phyloP scores from a whole-genome alignment of 169 alveolate species.

The Besnoitia besnoiti region DNA sequence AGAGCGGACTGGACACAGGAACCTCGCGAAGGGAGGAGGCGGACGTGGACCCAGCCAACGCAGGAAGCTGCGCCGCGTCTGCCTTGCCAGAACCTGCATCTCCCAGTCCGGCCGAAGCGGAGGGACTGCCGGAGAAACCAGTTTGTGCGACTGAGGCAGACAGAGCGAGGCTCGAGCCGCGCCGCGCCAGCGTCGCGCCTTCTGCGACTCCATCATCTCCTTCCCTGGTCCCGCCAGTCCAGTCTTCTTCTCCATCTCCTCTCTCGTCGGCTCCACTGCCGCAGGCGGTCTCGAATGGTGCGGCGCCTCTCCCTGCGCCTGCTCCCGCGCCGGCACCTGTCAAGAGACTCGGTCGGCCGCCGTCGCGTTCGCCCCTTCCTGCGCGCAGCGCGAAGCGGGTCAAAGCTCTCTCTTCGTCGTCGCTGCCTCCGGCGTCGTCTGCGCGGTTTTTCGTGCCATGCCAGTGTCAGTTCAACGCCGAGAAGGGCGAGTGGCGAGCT shows the following conservation, averaged over 20 bases:
- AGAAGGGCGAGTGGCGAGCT: constrained; percentile 56
- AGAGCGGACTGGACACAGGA: too few relatives aligned
- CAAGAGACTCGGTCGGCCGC: neutral
- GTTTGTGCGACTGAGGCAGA: too few relatives aligned
- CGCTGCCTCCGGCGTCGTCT: neutral
- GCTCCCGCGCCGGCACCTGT: neutral
- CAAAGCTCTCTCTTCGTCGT: neutral
- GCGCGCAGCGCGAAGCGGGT: neutral
- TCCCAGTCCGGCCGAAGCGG: too few relatives aligned
- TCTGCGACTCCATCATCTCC: too few relatives aligned
- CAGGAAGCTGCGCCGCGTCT: too few relatives aligned
- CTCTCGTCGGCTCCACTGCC: neutral
- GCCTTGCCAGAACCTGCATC: too few relatives aligned
- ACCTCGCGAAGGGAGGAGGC: too few relatives aligned
- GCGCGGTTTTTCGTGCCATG: constrained; percentile 1
- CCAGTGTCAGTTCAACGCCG: constrained; percentile 45
- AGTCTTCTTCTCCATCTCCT: neutral
- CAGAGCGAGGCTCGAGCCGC: too few relatives aligned
- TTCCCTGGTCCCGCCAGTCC: too few relatives aligned
- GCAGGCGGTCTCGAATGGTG: neutral
- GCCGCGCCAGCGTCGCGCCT: too few relatives aligned
- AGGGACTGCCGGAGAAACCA: too few relatives aligned
- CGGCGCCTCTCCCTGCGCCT: neutral
- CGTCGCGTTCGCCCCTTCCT: neutral
- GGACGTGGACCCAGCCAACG: too few relatives aligned